phyloP scores from a whole-genome alignment of 139 green algal species.

The Pleodorina starrii region DNA sequence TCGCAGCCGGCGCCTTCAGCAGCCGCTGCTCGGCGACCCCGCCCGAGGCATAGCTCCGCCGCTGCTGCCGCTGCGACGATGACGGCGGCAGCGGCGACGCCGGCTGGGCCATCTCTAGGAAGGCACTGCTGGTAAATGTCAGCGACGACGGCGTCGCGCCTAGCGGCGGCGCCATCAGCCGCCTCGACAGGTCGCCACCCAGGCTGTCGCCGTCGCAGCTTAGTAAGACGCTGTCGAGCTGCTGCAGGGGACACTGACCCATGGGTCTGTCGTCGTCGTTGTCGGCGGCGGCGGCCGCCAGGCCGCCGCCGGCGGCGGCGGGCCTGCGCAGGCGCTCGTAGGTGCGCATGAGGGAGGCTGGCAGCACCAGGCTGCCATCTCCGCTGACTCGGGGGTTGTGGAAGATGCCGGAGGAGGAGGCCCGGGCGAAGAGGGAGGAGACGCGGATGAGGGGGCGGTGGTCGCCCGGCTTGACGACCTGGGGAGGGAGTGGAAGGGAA shows the following conservation, averaged over 20 bases:
- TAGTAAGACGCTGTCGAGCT: background rate
- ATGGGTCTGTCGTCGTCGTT: background rate
- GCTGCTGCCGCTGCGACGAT: background rate
- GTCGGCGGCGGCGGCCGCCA: background rate
- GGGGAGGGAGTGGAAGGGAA: too few species aligned
- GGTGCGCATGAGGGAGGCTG: background rate
- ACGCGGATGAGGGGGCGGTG: background rate
- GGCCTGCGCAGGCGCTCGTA: background rate
- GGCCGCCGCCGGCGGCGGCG: background rate
- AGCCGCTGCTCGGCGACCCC: too few species aligned
- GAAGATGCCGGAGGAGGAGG: background rate
- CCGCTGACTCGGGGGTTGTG: constrained; percentile 2
- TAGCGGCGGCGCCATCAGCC: background rate
- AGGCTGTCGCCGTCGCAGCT: background rate
- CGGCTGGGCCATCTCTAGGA: background rate
- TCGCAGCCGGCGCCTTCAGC: too few species aligned
- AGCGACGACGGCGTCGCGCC: background rate
- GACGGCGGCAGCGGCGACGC: background rate
- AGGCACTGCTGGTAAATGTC: background rate
- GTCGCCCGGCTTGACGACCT: background rate
- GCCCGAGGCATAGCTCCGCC: too few species aligned
- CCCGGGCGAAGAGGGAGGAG: background rate
- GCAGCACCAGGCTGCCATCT: constrained; percentile 3
- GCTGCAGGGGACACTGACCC: background rate
- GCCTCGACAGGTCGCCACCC: too few species aligned